Evolutionary conservation across 2,329 filamentous ascomycete genomes (phyloP), one percentile per base, ranked within the genome.

Genomic region (Fusarium anguioides): DNA sequence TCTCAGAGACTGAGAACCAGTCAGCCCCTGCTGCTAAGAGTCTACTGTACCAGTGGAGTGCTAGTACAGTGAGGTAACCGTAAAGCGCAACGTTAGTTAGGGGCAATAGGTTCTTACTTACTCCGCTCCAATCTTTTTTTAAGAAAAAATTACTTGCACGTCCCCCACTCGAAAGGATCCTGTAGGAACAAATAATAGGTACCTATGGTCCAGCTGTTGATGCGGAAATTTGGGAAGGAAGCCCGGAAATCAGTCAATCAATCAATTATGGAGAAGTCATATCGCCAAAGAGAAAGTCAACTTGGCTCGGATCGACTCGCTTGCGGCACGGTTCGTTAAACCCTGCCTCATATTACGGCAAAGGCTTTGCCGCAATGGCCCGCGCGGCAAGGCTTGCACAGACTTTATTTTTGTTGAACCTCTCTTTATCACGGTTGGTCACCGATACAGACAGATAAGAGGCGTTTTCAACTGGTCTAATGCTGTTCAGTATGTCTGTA

Each of bases 21-120:
- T 60, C 55, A 60, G 57, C 59, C 59, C 59, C 59, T 61, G 57
- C 37, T 60, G 57, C 48, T 53, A 15, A 47, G 49, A 47, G 45
- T 29, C 46, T 46, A 35, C 46, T 40, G 48, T n/a, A 39, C 15
- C 21, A 37, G 26, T 41, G 36, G 27, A 27, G 27, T 40, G 52
- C 45, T 48, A 27, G 45, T 24, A 21, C 17, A 21, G 35, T 18
- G 39, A 21, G 18, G 46, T 23, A 29, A 29, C 31, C 15, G 31
- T 17, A 33, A n/a, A n/a, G 15, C 31, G 29, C 33, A 51, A 44
- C 26, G 36, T 44, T 51, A 45, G 35, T 47, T 58, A 47, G 55
- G 55, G 55, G 52, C n/a, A 23, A 26, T 26, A 21, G 18, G 41
- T 18, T 37, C 35, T 37, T 26, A 45, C 35, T 37, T 26, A 45